Percentiles rank a stretch among this genome's conserved stretches.
These are phyloP conservation scores for Epichloe brachyelytri DNA, from an alignment of 2,329 filamentous ascomycete species.

Conservation along the genomic window DNA sequence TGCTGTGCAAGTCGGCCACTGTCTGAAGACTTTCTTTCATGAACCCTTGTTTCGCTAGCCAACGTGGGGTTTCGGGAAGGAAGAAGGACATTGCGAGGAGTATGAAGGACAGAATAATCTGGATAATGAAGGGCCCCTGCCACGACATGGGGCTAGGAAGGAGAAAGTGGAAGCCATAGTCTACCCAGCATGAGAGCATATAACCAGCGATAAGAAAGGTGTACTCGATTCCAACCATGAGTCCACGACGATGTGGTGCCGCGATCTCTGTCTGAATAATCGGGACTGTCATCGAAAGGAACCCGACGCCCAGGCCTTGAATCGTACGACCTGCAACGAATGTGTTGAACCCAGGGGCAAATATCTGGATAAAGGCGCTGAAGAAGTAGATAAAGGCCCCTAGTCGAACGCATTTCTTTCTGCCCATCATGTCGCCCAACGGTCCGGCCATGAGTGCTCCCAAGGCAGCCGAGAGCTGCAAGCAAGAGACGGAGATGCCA, in stretches of 20 bases:
- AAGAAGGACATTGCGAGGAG: constrained; percentile 8
- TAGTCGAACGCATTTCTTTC: constrained; percentile 7
- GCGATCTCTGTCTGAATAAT: constrained; percentile 10
- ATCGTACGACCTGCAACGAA: constrained; percentile 6
- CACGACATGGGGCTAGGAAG: constrained; percentile 6
- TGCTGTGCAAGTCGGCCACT: constrained; percentile 25
- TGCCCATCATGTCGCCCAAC: constrained; percentile 8
- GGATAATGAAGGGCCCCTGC: constrained; percentile 9
- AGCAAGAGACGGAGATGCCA: constrained; percentile 7
- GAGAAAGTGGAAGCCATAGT: constrained; percentile 8
- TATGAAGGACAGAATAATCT: constrained; percentile 7
- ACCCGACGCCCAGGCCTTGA: constrained; percentile 8
- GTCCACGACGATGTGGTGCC: constrained; percentile 8
- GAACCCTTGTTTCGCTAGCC: constrained; percentile 24
- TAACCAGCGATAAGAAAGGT: constrained; percentile 9
- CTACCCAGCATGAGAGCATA: constrained; percentile 8
- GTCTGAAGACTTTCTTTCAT: constrained; percentile 21
- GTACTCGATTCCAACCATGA: constrained; percentile 10
- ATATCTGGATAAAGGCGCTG: constrained; percentile 9
- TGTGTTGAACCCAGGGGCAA: constrained; percentile 7
- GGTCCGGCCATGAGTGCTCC: constrained; percentile 5
- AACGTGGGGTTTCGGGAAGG: constrained; percentile 24
- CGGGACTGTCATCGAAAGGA: constrained; percentile 9
- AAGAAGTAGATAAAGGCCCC: constrained; percentile 9
- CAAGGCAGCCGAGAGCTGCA: constrained; percentile 7